phyloP scores from a whole-genome alignment of 345 rosid species.

The Arabidopsis suecica region DNA sequence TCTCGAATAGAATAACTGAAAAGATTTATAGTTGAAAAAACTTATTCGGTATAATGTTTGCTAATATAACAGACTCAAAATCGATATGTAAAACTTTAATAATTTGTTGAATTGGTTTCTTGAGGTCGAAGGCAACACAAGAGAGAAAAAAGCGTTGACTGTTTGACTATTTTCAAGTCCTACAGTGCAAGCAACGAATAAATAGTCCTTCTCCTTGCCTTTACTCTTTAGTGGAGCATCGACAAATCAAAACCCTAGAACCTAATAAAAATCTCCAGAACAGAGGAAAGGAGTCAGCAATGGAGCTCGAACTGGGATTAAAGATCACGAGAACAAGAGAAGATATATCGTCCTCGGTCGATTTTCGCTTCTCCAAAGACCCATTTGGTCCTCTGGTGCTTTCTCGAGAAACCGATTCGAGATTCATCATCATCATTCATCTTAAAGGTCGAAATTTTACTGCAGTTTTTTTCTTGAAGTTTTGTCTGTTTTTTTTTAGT shows the following conservation, averaged over 20 bases:
- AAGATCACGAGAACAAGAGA: conserved; percentile 74
- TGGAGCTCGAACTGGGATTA: conserved; percentile 88
- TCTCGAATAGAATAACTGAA: neutral
- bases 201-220: conserved; percentile 51
- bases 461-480: neutral
- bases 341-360: conserved; percentile 56
- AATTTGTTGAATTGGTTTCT: conserved; percentile 22
- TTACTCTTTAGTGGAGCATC: conserved; percentile 37
- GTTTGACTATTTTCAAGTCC: conserved; percentile 29
- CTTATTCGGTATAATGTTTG: neutral
- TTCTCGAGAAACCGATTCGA: conserved; percentile 70
- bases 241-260: conserved; percentile 9
- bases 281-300: conserved; percentile 18
- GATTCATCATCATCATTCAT: conserved; percentile 70
- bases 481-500: neutral
- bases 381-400: conserved; percentile 61
- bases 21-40: neutral
- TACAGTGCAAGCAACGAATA: conserved; percentile 66
- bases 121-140: conserved; percentile 29
- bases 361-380: conserved; percentile 59
- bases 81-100: neutral
- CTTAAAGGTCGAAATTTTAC: conserved; percentile 58
- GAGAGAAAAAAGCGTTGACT: conserved; percentile 32
- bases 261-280: neutral
- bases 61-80: neutral